Percentiles rank a stretch among this genome's conserved stretches.
phyloP scores from a whole-genome alignment of 257 asterid genomes.

The Solanum virginianum region DNA sequence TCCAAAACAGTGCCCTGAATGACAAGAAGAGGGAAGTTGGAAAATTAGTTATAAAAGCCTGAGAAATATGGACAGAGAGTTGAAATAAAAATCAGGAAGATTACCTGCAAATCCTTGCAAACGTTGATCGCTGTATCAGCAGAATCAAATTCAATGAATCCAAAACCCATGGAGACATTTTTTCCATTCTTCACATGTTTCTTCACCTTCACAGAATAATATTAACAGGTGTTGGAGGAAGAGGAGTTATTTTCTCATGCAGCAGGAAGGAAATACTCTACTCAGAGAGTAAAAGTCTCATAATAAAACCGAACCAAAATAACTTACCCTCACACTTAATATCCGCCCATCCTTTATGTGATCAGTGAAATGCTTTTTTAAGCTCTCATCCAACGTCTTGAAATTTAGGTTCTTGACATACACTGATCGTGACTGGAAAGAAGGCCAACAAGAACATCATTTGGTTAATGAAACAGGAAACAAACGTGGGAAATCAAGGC shows the following conservation, averaged over 20 bases:
- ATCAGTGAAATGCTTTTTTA: conserved; percentile 57
- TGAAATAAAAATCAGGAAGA: background rate
- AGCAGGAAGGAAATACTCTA: background rate
- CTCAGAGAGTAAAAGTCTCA: background rate
- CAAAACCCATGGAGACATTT: conserved; percentile 86
- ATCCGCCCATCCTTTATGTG: conserved; percentile 66
- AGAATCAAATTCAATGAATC: conserved; percentile 80
- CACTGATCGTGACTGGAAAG: conserved; percentile 72
- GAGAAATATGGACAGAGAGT: background rate
- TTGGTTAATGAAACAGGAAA: background rate
- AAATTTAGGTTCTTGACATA: conserved; percentile 90
- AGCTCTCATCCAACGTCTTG: conserved; percentile 65
- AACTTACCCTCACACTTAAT: conserved; percentile 74
- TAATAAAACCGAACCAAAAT: conserved; percentile 2
- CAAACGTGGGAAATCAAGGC: background rate
- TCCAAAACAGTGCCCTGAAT: conserved; percentile 79
- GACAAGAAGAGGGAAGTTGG: conserved; percentile 4
- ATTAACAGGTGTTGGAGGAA: background rate
- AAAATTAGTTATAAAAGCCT: background rate
- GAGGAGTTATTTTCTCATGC: background rate
- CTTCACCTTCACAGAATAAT: conserved; percentile 44
- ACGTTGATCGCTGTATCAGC: conserved; percentile 62
- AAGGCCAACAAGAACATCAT: background rate
- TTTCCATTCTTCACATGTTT: conserved; percentile 85
- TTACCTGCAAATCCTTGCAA: conserved; percentile 78